A percentile compares a stretch with the other conserved stretches of the same genome.
These are phyloP conservation scores for Leishmania major DNA, from an alignment of 208 protist genomes.

Conservation along the genomic window DNA sequence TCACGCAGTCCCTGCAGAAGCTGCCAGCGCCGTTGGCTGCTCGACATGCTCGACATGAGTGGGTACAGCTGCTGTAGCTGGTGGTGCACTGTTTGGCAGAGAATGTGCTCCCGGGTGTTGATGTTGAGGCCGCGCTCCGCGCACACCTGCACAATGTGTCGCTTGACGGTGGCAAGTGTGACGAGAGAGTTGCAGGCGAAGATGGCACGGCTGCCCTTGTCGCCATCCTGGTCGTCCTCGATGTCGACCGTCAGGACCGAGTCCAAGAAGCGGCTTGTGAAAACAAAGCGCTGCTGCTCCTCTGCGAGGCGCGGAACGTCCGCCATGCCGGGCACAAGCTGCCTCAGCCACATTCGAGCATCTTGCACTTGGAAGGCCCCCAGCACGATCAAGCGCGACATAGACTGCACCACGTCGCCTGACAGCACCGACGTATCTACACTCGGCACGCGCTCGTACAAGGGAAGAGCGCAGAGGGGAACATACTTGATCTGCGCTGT, in stretches of 20 bases:
- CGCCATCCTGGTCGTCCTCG: conserved; percentile 17
- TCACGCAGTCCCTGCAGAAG: conserved; percentile 73
- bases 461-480: conserved; percentile 56
- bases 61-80: conserved; percentile 54
- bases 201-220: conserved; percentile 23
- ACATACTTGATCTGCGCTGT: conserved; percentile 75
- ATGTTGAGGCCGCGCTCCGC: conserved; percentile 31
- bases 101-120: conserved; percentile 44
- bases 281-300: conserved; percentile 40
- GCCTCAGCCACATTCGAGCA: conserved; percentile 63
- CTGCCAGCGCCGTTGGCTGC: conserved; percentile 27
- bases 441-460: conserved; percentile 66
- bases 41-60: conserved; percentile 43
- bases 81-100: conserved; percentile 41
- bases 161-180: conserved; percentile 46
- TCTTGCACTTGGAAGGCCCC: conserved; percentile 52
- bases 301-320: conserved; percentile 44
- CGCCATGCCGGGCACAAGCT: conserved; percentile 58
- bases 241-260: conserved; percentile 48
- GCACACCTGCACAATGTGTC: conserved; percentile 30
- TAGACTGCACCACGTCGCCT: conserved; percentile 27
- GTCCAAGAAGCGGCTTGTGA: conserved; percentile 57
- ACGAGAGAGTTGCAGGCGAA: conserved; percentile 65
- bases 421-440: conserved; percentile 27
- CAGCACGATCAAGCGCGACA: conserved; percentile 56